Conservation (phyloP, 176 grass and related monocot genomes). For the Lolium multiflorum region DNA sequence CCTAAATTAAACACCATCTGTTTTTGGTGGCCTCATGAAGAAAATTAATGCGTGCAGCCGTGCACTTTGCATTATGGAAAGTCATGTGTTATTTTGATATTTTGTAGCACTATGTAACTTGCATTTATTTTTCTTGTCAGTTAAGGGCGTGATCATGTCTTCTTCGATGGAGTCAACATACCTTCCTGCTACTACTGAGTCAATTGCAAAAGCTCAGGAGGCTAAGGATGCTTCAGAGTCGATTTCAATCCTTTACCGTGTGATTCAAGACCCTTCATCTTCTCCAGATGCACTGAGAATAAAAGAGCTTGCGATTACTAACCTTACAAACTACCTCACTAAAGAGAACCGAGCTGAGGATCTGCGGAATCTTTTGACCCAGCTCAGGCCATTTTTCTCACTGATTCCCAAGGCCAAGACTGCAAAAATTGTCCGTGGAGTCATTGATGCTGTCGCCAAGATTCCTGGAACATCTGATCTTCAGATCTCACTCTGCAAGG, state of each 20-base stretch:
- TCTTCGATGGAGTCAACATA: conserved; percentile 8
- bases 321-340: conserved; percentile 29
- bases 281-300: conserved; percentile 20
- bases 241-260: conserved; percentile 22
- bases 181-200: conserved; percentile 30
- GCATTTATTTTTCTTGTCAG: background rate
- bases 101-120: background rate
- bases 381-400: conserved; percentile 26
- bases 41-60: background rate
- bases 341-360: conserved; percentile 22
- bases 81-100: background rate
- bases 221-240: conserved; percentile 28
- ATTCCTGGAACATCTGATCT: conserved; percentile 26
- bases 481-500: conserved; percentile 29
- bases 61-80: too few relatives aligned
- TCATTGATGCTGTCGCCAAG: conserved; percentile 28
- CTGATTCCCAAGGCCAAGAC: conserved; percentile 32
- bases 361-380: conserved; percentile 21
- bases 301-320: conserved; percentile 23
- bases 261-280: conserved; percentile 24
- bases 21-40: background rate
- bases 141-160: conserved; percentile 12
- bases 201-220: conserved; percentile 28
- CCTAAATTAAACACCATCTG: background rate
- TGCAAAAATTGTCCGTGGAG: conserved; percentile 27